phyloP scores from a whole-genome alignment of 441 rosid species.

The Breynia disticha region DNA sequence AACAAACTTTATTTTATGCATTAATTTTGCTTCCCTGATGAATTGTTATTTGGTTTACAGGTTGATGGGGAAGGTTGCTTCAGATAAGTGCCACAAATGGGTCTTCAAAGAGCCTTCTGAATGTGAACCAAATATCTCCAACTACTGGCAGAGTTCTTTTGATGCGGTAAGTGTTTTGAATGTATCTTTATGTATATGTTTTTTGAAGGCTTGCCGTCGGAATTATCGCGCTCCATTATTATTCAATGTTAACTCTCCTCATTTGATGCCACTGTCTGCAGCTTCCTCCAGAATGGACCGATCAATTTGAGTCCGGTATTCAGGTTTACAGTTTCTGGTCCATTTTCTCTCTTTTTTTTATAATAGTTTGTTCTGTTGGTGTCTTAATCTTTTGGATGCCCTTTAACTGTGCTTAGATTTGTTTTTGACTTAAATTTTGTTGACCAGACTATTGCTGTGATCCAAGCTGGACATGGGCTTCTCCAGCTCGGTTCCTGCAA shows the following conservation, averaged over 20 bases:
- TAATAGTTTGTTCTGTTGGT: slow-evolving; percentile 9
- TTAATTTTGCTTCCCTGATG: too few relatives aligned
- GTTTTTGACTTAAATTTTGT: slow-evolving; percentile 6
- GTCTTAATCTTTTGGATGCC: slow-evolving; percentile 1
- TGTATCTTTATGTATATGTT: not conserved
- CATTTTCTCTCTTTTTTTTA: slow-evolving; percentile 3
- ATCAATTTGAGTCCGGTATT: slow-evolving; percentile 95
- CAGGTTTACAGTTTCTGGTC: slow-evolving; percentile 84
- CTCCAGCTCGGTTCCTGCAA: slow-evolving; percentile 92
- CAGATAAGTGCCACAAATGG: slow-evolving; percentile 99
- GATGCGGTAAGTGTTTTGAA: slow-evolving; percentile 61
- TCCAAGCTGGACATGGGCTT: slow-evolving; percentile 98
- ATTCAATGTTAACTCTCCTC: slow-evolving; percentile 20
- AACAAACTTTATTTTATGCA: too few relatives aligned
- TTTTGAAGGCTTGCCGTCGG: not conserved
- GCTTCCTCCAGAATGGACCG: slow-evolving; percentile 98
- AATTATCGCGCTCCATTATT: not conserved
- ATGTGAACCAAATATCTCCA: slow-evolving; percentile 73
- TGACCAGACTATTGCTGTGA: slow-evolving; percentile 90
- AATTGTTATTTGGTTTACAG: slow-evolving; percentile 27
- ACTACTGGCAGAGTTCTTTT: slow-evolving; percentile 98
- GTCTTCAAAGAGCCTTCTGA: slow-evolving; percentile 94
- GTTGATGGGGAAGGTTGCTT: slow-evolving; percentile 97
- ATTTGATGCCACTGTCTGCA: slow-evolving; percentile 41
- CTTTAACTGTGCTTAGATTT: slow-evolving; percentile 8